phyloP scores from a whole-genome alignment of 1,284 basidiomycete genomes.

The Malassezia sympodialis region DNA sequence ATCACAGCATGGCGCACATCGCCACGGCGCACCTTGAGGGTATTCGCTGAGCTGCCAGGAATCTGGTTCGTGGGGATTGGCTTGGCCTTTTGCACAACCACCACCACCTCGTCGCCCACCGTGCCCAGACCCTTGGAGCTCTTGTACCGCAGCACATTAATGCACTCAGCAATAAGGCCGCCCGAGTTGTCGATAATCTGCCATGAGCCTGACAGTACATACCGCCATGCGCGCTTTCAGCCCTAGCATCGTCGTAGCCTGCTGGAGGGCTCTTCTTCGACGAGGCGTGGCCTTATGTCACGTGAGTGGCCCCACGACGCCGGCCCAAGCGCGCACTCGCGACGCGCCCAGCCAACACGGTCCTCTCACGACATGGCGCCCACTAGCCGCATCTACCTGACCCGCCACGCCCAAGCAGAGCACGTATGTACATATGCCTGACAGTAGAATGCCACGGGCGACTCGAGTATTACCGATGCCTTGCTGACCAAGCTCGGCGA shows the following conservation, averaged over 20 bases:
- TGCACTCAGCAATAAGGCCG: conserved; percentile 84
- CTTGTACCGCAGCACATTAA: conserved; percentile 93
- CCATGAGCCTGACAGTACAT: conserved; percentile 3
- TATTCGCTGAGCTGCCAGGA: conserved; percentile 39
- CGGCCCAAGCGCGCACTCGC: background rate
- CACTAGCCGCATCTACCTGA: conserved; percentile 29
- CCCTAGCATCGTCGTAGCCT: conserved; percentile 32
- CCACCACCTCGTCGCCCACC: conserved; percentile 89
- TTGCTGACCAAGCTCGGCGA: conserved; percentile 44
- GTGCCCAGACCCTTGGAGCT: conserved; percentile 64
- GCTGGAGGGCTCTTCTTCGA: background rate
- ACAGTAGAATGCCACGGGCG: conserved; percentile 29
- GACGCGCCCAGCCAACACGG: background rate
- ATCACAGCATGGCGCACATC: conserved; percentile 91
- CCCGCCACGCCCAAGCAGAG: conserved; percentile 37
- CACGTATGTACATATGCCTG: conserved; percentile 24
- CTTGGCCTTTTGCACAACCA: conserved; percentile 84
- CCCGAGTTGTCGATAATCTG: conserved; percentile 99
- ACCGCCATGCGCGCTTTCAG: conserved; percentile 47
- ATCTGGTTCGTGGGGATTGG: conserved; percentile 54
- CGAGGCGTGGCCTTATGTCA: background rate
- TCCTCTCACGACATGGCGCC: conserved; percentile 16
- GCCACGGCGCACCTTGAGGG: conserved; percentile 63
- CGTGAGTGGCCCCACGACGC: background rate
- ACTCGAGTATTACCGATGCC: conserved; percentile 42